Base-by-base conservation (phyloP, 2,329 filamentous ascomycete genomes). In the Alternaria sp. region DNA sequence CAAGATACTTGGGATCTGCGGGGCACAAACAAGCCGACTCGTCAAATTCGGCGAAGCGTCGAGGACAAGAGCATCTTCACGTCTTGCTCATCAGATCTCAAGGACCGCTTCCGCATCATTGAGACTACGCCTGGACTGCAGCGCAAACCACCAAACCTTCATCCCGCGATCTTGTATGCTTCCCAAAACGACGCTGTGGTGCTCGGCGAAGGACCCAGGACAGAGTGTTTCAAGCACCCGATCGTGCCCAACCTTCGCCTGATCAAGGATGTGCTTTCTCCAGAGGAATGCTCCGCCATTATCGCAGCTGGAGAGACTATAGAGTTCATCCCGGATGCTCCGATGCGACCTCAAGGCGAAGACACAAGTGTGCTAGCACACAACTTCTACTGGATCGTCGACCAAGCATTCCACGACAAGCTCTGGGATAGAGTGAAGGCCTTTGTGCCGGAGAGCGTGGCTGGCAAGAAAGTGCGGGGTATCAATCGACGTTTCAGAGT, bases 331-430 rank as follows among this genome's bases (percentile, higher is more conserved):
- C 88, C 89, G 0, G 89, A 91, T 67, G 86, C 87, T 0, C 88
- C 88, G 0, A 78, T 90, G 29, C 84, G 86, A 2, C 85, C 86
- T n/a, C 86, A 88, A 55, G 86, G 85, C 14, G 86, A 89, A 60
- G 78, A 79, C 52, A 81, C 82, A 24, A 89, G 86, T 67, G 83
- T 90, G 45, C 75, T 90, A 1, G 88, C 88, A 0, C 88, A 91
- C 78, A 91, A 90, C 73, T 90, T 91, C 66, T 90, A 90, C 78
- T 91, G 88, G 88, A 81, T 91, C 8, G 81, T 87, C 11, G 88
- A 91, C 64, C 79, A 81, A 23, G 79, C 81, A 0, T 90, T 90
- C 72, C 85, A 88, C 67, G 83, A 88, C 56, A 81, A 79, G 13
- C 80, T 91, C 1, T 91, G 88, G 88, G 74, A 78, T 0, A 83